These are phyloP conservation scores for Phytopythium kandeliae DNA, from an alignment of 352 stramenopile genomes.

Conservation along the genomic window DNA sequence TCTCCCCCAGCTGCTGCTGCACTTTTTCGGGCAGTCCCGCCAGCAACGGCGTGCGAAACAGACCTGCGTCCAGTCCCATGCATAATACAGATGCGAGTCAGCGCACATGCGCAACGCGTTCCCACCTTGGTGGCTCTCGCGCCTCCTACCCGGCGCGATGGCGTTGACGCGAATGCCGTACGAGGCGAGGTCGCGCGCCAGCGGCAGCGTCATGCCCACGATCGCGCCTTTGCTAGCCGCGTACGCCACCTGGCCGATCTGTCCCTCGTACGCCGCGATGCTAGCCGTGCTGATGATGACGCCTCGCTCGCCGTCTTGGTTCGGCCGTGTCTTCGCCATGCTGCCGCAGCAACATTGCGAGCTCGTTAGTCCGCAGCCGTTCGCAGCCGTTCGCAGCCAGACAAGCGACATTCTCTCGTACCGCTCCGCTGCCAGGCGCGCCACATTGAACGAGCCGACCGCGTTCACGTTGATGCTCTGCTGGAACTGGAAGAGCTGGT, in stretches of 20 bases:
- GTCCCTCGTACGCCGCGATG: constrained; percentile 97
- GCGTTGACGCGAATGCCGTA: constrained; percentile 96
- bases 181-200: constrained; percentile 92
- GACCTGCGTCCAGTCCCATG: constrained; percentile 26
- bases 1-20: constrained; percentile 88
- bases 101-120: no score
- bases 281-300: constrained; percentile 99
- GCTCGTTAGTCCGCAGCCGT: no score
- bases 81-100: no score
- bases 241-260: constrained; percentile 97
- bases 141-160: constrained; percentile 85
- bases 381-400: no score
- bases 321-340: constrained; percentile 75
- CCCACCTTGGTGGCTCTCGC: no score
- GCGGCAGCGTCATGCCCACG: constrained; percentile 95
- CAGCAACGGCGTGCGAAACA: constrained; percentile 97
- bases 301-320: constrained; percentile 85
- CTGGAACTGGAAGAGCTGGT: constrained; percentile 92
- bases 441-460: constrained; percentile 97
- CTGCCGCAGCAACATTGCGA: constrained; percentile 30
- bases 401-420: no score
- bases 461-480: constrained; percentile 96
- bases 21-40: constrained; percentile 94
- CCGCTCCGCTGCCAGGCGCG: constrained; percentile 92
- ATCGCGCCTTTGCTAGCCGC: constrained; percentile 95